Conservation (phyloP, 495 filamentous ascomycete species). For the Tuber borchii region DNA sequence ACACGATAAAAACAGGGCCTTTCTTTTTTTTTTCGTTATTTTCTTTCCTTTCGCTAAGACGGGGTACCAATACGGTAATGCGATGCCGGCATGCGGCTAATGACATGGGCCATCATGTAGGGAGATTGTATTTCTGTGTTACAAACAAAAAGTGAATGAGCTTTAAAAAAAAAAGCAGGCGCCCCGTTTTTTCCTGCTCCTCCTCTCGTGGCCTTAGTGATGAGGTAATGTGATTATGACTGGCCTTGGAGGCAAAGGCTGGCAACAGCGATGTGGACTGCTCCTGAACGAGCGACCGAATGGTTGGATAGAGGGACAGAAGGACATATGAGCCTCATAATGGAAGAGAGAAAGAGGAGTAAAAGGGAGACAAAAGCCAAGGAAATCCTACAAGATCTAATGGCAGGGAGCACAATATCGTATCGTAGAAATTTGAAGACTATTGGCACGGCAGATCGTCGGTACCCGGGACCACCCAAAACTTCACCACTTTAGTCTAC, state of each 20-base stretch:
- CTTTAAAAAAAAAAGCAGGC: not conserved
- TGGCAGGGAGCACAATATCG: not conserved
- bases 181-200: not conserved
- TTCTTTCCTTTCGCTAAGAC: slow-evolving; percentile 4
- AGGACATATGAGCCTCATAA: not conserved
- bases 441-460: not conserved
- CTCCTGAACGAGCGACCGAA: not conserved
- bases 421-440: not conserved
- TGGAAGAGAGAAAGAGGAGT: not conserved
- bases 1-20: slow-evolving; percentile 5
- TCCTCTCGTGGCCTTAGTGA: slow-evolving; percentile 9
- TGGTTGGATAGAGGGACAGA: not conserved
- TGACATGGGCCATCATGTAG: not conserved
- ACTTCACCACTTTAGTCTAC: not conserved
- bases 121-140: slow-evolving; percentile 8
- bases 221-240: not conserved
- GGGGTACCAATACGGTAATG: not conserved
- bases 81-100: slow-evolving; percentile 1
- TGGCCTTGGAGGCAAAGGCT: not conserved
- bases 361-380: not conserved
- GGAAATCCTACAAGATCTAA: slow-evolving; percentile 10
- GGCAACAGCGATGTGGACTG: not conserved
- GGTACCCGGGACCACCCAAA: not conserved
- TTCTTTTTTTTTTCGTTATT: slow-evolving; percentile 15
- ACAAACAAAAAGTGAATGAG: slow-evolving; percentile 16